phyloP scores from a whole-genome alignment of 2,329 filamentous ascomycete genomes.

The Ustulina deusta region DNA sequence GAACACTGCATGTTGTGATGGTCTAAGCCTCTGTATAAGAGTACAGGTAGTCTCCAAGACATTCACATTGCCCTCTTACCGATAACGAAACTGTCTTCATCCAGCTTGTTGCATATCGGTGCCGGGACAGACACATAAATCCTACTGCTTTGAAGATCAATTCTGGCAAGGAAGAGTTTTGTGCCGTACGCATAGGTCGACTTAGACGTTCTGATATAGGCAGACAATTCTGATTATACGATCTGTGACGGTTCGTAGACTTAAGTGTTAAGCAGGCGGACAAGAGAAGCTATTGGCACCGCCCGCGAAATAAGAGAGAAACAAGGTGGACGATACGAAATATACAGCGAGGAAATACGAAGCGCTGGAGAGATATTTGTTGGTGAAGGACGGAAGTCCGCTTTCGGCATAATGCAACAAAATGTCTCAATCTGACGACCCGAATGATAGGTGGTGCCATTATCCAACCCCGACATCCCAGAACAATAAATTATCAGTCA shows the following conservation, averaged over 20 bases:
- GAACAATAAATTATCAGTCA: no score
- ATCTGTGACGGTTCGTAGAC: not conserved
- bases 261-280: not conserved
- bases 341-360: not conserved
- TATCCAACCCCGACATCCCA: no score
- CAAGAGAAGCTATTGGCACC: conserved; percentile 6
- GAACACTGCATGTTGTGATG: not conserved
- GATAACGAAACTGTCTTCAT: no score
- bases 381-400: conserved; percentile 31
- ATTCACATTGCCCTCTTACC: not conserved
- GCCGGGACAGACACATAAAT: no score
- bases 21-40: not conserved
- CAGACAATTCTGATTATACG: not conserved
- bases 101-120: no score
- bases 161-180: not conserved
- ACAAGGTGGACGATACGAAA: not conserved
- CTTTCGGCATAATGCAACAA: conserved; percentile 32
- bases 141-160: not conserved
- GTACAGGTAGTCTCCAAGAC: not conserved
- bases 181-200: not conserved
- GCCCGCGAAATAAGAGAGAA: conserved; percentile 9
- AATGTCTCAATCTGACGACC: conserved; percentile 33
- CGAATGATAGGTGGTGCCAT: conserved; percentile 28
- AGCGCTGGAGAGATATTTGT: conserved; percentile 23
- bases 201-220: not conserved